These are phyloP conservation scores for Syncephalastrum sp. DNA, from an alignment of 371 early-diverging fungal genomes.

Conservation along the genomic window DNA sequence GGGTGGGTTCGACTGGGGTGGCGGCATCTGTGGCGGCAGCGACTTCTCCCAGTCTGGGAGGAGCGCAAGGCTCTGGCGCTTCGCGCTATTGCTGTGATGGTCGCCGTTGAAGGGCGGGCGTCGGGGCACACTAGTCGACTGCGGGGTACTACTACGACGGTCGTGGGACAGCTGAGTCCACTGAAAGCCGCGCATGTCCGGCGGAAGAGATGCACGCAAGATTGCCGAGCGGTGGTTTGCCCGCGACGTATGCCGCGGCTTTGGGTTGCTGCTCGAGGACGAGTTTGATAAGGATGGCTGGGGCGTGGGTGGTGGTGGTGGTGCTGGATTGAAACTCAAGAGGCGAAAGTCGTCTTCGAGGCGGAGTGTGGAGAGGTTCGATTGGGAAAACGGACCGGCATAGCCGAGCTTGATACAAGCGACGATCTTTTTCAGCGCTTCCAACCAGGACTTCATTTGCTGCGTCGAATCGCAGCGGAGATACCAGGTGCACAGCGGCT, in stretches of 20 bases:
- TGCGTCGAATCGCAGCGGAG: constrained; percentile 35
- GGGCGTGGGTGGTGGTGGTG: constrained; percentile 1
- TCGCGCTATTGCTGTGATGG: constrained; percentile 13
- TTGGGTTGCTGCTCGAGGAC: not conserved
- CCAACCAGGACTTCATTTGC: constrained; percentile 40
- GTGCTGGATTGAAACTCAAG: constrained; percentile 17
- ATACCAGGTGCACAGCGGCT: constrained; percentile 40
- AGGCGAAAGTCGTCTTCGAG: constrained; percentile 36
- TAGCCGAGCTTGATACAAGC: constrained; percentile 38
- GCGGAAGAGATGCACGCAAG: constrained; percentile 1
- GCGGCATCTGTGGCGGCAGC: constrained; percentile 41
- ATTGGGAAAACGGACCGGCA: constrained; percentile 17
- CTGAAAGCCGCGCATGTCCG: not conserved
- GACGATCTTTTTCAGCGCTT: constrained; percentile 41
- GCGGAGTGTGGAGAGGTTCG: constrained; percentile 19
- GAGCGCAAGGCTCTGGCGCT: constrained; percentile 32
- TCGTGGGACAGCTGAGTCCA: not conserved
- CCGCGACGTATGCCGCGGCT: not conserved
- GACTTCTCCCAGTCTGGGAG: constrained; percentile 40
- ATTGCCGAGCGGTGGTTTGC: constrained; percentile 3
- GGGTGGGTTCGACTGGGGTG: constrained; percentile 33
- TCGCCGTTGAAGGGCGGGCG: constrained; percentile 40
- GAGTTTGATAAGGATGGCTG: not conserved
- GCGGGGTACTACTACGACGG: constrained; percentile 10
- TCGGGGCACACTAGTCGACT: constrained; percentile 2